Conservation (phyloP, 2,329 filamentous ascomycete species). For the Monilinia polystroma region DNA sequence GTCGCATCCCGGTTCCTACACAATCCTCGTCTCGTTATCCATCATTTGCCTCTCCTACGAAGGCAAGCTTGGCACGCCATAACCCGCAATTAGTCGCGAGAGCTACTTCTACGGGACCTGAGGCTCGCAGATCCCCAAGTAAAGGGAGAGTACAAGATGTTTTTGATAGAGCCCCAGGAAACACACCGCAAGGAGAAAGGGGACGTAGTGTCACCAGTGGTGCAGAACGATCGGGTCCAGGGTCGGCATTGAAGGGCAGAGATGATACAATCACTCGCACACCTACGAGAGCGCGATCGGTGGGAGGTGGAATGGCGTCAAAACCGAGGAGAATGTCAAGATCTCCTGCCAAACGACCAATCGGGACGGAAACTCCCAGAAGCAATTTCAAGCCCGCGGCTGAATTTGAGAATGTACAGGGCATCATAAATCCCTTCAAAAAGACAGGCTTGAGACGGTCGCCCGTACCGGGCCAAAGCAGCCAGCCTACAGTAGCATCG, state of each 20-base stretch:
- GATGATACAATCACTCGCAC: slow-evolving; percentile 24
- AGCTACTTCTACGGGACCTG: slow-evolving; percentile 35
- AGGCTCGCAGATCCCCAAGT: slow-evolving; percentile 39
- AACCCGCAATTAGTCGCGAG: slow-evolving; percentile 58
- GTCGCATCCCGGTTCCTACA: slow-evolving; percentile 34
- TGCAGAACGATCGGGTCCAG: slow-evolving; percentile 26
- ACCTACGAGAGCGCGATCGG: slow-evolving; percentile 24
- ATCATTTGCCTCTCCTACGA: slow-evolving; percentile 67
- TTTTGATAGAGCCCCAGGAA: slow-evolving; percentile 33
- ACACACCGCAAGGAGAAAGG: slow-evolving; percentile 26
- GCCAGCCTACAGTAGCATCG: slow-evolving; percentile 3
- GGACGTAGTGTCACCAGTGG: slow-evolving; percentile 25
- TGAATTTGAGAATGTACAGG: slow-evolving; percentile 19
- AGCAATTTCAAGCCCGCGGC: slow-evolving; percentile 22
- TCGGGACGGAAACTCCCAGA: slow-evolving; percentile 18
- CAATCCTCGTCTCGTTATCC: slow-evolving; percentile 41
- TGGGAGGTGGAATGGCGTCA: slow-evolving; percentile 31
- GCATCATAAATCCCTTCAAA: slow-evolving; percentile 34
- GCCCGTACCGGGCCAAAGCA: slow-evolving; percentile 24
- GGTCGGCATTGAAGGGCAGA: background rate
- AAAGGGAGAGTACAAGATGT: slow-evolving; percentile 38
- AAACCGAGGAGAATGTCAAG: slow-evolving; percentile 37
- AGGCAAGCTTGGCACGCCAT: slow-evolving; percentile 59
- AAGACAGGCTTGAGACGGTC: slow-evolving; percentile 37
- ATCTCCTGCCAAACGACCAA: slow-evolving; percentile 32